Percentiles rank a stretch among this genome's conserved stretches.
Evolutionary conservation across 176 grass and related monocot genomes (phyloP).

Genomic region (Bolboschoenus planiculmis): DNA sequence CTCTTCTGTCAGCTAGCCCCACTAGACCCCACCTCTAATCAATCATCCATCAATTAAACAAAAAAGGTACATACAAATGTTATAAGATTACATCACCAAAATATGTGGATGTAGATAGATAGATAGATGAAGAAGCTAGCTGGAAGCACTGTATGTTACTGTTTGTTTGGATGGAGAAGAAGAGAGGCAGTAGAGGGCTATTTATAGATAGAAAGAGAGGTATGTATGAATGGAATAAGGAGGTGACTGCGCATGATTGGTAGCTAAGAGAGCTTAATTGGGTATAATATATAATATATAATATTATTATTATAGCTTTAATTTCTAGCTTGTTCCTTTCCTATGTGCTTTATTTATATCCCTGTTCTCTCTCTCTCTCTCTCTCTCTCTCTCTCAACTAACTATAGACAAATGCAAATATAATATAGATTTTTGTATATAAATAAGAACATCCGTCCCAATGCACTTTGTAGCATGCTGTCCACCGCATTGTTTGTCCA

Average conservation of each 20-base stretch:
- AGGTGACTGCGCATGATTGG: slow-evolving; percentile 44
- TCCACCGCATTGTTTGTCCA: slow-evolving; percentile 16
- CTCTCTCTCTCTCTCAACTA: slow-evolving; percentile 4
- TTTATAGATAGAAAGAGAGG: slow-evolving; percentile 47
- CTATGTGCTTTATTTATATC: background rate
- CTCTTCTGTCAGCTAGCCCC: slow-evolving; percentile 97
- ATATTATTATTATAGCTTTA: no score
- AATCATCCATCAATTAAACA: background rate
- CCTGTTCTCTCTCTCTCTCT: background rate
- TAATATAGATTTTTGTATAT: background rate
- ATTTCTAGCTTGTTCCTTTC: slow-evolving; percentile 18
- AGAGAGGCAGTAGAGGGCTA: slow-evolving; percentile 29
- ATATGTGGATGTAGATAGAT: background rate
- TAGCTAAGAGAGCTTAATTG: background rate
- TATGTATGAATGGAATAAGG: slow-evolving; percentile 85
- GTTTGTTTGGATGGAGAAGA: slow-evolving; percentile 51
- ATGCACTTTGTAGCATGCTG: slow-evolving; percentile 11
- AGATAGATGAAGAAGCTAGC: background rate
- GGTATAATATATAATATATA: background rate
- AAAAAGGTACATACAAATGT: background rate
- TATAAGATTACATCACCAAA: background rate
- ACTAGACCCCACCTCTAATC: background rate
- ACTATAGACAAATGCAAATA: background rate
- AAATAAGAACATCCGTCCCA: slow-evolving; percentile 1
- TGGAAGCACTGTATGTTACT: slow-evolving; percentile 31